Conservation (phyloP, 345 rosid genomes). For the Pseudoturritis turrita region DNA sequence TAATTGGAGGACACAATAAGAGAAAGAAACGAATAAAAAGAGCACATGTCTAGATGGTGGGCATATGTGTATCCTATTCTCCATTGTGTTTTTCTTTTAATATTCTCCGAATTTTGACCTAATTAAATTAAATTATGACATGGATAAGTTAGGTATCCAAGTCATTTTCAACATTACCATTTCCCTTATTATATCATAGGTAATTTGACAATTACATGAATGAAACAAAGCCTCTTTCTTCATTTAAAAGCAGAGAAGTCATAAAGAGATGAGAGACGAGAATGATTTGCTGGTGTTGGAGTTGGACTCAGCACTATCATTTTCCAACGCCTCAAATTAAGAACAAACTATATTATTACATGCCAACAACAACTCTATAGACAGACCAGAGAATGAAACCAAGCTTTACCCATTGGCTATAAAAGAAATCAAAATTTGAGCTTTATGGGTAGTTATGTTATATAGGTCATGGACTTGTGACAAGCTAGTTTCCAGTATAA, state of each 20-base stretch:
- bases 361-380: background rate
- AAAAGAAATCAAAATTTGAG: background rate
- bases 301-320: background rate
- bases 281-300: background rate
- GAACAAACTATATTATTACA: background rate
- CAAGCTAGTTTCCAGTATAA: too few species aligned
- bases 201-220: background rate
- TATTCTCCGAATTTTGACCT: background rate
- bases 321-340: background rate
- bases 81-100: slow-evolving; percentile 4
- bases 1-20: too few species aligned
- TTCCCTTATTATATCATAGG: background rate
- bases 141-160: slow-evolving; percentile 8
- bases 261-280: background rate
- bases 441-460: background rate
- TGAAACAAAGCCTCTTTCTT: background rate
- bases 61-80: background rate
- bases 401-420: background rate
- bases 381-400: background rate
- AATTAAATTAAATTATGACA: background rate
- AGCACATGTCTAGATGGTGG: background rate
- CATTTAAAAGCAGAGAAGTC: background rate
- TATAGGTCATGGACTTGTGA: background rate
- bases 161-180: background rate
- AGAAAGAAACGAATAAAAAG: too few species aligned